phyloP scores from a whole-genome alignment of 208 protist species.

The Trichomonas vaginalis region DNA sequence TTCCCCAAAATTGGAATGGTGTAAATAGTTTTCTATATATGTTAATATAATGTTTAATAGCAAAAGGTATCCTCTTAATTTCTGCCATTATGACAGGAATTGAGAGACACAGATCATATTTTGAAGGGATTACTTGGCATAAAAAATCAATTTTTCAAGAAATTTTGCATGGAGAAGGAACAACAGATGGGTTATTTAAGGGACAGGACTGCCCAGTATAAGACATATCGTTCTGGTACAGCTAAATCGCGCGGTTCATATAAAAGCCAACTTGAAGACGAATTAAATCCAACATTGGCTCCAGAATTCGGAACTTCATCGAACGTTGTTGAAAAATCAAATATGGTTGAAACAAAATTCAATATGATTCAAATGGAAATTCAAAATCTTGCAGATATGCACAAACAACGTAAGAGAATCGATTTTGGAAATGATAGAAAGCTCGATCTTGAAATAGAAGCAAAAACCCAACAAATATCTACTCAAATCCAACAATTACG shows the following conservation, averaged over 20 bases:
- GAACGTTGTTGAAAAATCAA: not conserved
- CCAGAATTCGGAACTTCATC: not conserved
- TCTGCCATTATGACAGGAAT: no score
- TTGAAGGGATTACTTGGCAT: no score
- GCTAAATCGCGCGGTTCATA: not conserved
- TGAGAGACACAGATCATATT: no score
- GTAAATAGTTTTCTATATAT: no score
- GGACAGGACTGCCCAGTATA: not conserved
- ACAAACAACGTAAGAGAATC: not conserved
- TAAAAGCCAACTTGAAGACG: not conserved
- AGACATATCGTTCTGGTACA: not conserved
- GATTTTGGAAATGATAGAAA: not conserved
- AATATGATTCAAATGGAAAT: not conserved
- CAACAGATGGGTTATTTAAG: not conserved
- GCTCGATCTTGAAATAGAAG: not conserved
- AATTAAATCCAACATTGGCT: not conserved
- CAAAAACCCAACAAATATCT: not conserved
- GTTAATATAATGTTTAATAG: no score
- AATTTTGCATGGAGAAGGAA: not conserved
- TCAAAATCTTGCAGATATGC: not conserved
- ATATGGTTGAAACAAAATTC: not conserved
- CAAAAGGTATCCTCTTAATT: no score
- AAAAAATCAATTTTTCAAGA: no score
- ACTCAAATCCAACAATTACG: not conserved
- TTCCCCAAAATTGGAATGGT: no score